Base-by-base conservation (phyloP, 129 eudicot species). In the Flaveria robusta region DNA sequence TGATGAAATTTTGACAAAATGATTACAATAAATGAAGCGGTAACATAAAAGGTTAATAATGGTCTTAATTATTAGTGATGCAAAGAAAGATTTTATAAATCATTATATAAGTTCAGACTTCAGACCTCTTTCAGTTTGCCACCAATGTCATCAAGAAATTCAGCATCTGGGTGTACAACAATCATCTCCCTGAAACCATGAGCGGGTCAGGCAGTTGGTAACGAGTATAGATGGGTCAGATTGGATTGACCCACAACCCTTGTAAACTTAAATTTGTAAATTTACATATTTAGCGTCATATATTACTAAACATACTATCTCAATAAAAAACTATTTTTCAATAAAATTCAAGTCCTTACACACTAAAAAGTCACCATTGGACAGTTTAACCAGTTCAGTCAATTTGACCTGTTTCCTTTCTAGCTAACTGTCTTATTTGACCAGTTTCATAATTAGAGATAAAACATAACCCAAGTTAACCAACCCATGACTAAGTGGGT, bases 131-230 rank as follows among this genome's bases (percentile, higher is more conserved):
- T 86, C 50, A 92, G 83, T 77, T 86, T 92, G 31, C 88, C 89
- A 18, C 89, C 77, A 54, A 92, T 92, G 74, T 92, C 98, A 70
- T 88, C 96, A 9, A 92, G 84, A 66, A 90, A 92, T 50, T 88
- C 96, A n/a, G 84, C 78, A 83, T 92, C 96, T 72, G 96, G 92
- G 76, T 92, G 93, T 23, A 92, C 96, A 49, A 92, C 88, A 54
- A 90, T 87, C 98, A 92, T 90, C 84, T 88, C 94, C 80, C 87
- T 92, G 77, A 66, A 51, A 14, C 16, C 42, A 50, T 29, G 78
- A 10, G 23, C 8, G 7, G 16, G 65, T 58, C 16, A 58, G 34
- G 16, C 34, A 23, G 37, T 22, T 58, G 34, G 16, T 11, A 58
- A 58, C 5, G 34, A 24, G 37, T 54, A 54, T 4, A 19, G 7